Evolutionary conservation across 192 early-diverging fungal genomes (phyloP), one percentile per base, ranked within the genome.

Genomic region (Pilobolus umbonatus): DNA sequence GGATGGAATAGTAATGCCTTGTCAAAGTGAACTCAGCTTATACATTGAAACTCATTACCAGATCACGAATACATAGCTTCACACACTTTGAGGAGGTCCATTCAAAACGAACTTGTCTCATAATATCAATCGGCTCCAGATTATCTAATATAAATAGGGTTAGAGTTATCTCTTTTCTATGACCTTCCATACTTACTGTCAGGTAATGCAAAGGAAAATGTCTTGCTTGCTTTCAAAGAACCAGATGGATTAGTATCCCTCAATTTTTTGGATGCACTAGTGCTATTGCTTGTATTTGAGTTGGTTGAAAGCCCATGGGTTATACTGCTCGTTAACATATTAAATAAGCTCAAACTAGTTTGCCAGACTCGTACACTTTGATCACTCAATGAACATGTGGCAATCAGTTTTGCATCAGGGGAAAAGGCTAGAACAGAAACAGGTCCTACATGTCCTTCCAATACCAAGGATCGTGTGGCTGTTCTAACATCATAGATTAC

Each of bases 401-500:
- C 86, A 48, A 92, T 79, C 4, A 84, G 71, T 65, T 85, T 85
- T 25, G 88, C 91, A 65, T 92, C 89, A 2, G 75, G 72, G 7
- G 92, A 94, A 64, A 90, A 93, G 7, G 80, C 70, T 3, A 93
- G 68, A 8, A 85, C 88, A 8, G 79, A 77, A 1, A 91, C 76
- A 17, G 86, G 38, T 35, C 71, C 76, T n/a, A 65, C 61, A 49
- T 92, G 88, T 0, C 91, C 90, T 71, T 95, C 90, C 10, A 95
- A 64, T 26, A 92, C 74, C 21, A 84, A 76, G 22, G 80, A 83
- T 7, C 79, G 86, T 14, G 88, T 88, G 3, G 90, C 92, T 1
- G 91, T 95, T 24, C 85, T 75, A 2, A 93, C 68, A 74, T 95
- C 92, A 68, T 87, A 93, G 0, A 93, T 80, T 34, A 93, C 68